phyloP scores from a whole-genome alignment of 2,329 filamentous ascomycete genomes.

The Stemphylium vesicarium region DNA sequence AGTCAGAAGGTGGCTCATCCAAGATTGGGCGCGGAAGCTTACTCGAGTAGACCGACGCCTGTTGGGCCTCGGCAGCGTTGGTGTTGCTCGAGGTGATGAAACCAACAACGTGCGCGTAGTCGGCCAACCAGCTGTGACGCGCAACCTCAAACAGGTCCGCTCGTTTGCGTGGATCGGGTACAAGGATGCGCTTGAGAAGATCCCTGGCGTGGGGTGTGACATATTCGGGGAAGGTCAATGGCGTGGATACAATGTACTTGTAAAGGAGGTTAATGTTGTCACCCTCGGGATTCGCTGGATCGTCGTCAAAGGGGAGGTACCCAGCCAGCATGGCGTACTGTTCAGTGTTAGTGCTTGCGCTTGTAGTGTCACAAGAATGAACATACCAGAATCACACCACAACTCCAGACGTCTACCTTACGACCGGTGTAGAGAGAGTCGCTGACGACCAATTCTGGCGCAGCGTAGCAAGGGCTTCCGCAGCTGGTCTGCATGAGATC shows the following conservation, averaged over 20 bases:
- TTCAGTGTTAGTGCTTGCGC: slow-evolving; percentile 14
- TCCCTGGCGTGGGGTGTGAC: slow-evolving; percentile 96
- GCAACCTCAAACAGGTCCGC: slow-evolving; percentile 97
- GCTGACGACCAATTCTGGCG: slow-evolving; percentile 94
- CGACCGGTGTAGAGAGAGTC: slow-evolving; percentile 96
- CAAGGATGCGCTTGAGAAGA: slow-evolving; percentile 87
- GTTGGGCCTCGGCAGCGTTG: slow-evolving; percentile 81
- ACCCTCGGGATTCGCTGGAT: slow-evolving; percentile 96
- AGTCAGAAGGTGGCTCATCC: slow-evolving; percentile 14
- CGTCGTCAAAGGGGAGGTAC: slow-evolving; percentile 96
- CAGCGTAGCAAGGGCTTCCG: slow-evolving; percentile 96
- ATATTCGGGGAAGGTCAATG: slow-evolving; percentile 97
- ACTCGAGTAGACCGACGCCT: slow-evolving; percentile 71
- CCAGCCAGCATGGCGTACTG: slow-evolving; percentile 99
- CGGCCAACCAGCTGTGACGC: slow-evolving; percentile 95
- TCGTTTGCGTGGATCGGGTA: slow-evolving; percentile 91
- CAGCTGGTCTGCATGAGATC: slow-evolving; percentile 99
- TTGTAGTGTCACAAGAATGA: not conserved
- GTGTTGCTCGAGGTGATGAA: slow-evolving; percentile 97
- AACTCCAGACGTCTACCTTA: slow-evolving; percentile 99
- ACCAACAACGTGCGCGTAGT: slow-evolving; percentile 94
- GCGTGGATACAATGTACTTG: slow-evolving; percentile 98
- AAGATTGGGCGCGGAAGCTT: slow-evolving; percentile 32
- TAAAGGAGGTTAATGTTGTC: slow-evolving; percentile 99
- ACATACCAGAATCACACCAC: slow-evolving; percentile 94